Evolutionary conservation across 345 rosid species (phyloP), one percentile per base, ranked within the genome.

Genomic region (Isatis tinctoria): DNA sequence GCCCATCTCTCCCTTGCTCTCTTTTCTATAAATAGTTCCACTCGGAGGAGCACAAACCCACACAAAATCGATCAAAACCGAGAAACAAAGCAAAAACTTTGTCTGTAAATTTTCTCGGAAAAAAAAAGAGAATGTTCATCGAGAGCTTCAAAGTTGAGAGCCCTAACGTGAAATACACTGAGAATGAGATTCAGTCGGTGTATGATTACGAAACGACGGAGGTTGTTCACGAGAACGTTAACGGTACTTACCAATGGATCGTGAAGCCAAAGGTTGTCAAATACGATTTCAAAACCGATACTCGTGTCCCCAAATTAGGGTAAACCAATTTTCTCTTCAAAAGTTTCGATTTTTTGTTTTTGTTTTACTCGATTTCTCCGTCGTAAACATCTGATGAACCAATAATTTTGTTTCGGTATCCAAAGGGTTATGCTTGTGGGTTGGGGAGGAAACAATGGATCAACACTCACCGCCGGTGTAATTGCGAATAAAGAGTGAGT

Each of bases 391-490:
- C 64, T 56, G 51, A 16, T 17, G 45, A 41, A 14, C 61, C 45
- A 6, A 36, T 18, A 27, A 37, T 2, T 11, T 9, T 32, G 12
- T n/a, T 69, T 35, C 10, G 32, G 10, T 35, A 37, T 20, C 39
- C 40, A 92, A 5, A 59, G 99, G 83, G 96, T 96, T 60, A 84
- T 96, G 98, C 97, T 96, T 67, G 99, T 90, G 30, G 99, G 99
- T 4, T 96, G 98, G 99, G 99, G 97, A 14, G 98, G 98, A 56
- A 92, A 96, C 89, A 96, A 96, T 58, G 99, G 98, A 13, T 86
- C 90, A 8, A 90, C 99, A 5, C 87, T 92, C 43, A 96, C 97
- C 3, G 98, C 89, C 27, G 98, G 87, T 64, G 90, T 96, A 9
- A 87, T 92, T 30, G 97, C 98, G 4, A 96, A 92, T 86, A 69